A percentile compares a stretch with the other conserved stretches of the same genome.
Evolutionary conservation across 148 eudicot species (phyloP).

Genomic region (Simmondsia chinensis): DNA sequence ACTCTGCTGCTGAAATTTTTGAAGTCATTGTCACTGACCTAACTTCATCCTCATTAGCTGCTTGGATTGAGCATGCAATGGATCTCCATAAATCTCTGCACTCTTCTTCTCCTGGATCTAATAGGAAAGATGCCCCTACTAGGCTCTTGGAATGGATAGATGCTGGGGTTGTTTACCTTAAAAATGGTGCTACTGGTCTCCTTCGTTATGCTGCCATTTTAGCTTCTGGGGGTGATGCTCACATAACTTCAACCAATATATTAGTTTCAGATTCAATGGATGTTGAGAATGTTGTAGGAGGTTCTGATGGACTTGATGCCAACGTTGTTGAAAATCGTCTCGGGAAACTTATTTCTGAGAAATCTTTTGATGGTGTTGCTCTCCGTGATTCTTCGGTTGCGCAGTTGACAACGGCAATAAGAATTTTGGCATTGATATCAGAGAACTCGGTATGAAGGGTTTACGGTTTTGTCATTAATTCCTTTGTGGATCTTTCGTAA

Average conservation of each 20-base stretch:
- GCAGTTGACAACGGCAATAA: slow-evolving; percentile 84
- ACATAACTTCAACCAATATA: slow-evolving; percentile 70
- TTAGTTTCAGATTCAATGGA: slow-evolving; percentile 75
- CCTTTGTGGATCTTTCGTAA: too few species aligned
- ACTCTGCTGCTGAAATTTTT: slow-evolving; percentile 90
- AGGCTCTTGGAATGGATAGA: slow-evolving; percentile 97
- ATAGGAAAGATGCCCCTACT: slow-evolving; percentile 93
- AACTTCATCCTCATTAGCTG: slow-evolving; percentile 64
- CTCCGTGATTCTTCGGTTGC: slow-evolving; percentile 93
- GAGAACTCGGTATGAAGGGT: slow-evolving; percentile 67
- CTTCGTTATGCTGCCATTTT: slow-evolving; percentile 81
- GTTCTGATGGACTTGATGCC: slow-evolving; percentile 55
- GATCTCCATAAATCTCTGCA: slow-evolving; percentile 78
- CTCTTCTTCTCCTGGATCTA: slow-evolving; percentile 94
- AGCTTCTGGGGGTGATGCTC: slow-evolving; percentile 97
- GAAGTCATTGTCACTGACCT: slow-evolving; percentile 89
- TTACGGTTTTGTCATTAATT: too few species aligned
- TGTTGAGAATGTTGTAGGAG: slow-evolving; percentile 69
- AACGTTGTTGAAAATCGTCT: slow-evolving; percentile 79
- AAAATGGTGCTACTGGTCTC: slow-evolving; percentile 84
- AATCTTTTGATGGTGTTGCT: slow-evolving; percentile 63
- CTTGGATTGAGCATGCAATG: slow-evolving; percentile 84
- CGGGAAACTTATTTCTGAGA: slow-evolving; percentile 82
- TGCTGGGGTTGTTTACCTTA: slow-evolving; percentile 86
- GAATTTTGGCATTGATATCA: slow-evolving; percentile 81